phyloP scores from a whole-genome alignment of 331 rosid species.

The Acacia pycnantha region DNA sequence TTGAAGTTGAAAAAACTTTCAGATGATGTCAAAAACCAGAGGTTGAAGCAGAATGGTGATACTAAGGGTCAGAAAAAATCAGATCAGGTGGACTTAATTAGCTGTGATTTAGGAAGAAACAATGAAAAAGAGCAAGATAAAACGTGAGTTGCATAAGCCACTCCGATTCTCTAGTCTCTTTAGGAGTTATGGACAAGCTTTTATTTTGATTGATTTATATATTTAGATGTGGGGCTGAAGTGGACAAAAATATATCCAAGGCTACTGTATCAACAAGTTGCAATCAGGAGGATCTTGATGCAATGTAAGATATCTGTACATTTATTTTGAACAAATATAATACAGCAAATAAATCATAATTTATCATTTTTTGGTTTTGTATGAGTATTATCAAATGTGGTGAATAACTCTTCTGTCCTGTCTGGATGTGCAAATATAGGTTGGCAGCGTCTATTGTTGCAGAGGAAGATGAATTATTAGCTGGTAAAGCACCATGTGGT shows the following conservation, averaged over 20 bases:
- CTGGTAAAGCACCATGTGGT: conserved; percentile 30
- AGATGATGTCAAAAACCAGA: conserved; percentile 70
- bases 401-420: conserved; percentile 26
- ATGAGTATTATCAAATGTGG: conserved; percentile 21
- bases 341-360: neutral
- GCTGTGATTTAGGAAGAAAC: conserved; percentile 35
- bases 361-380: neutral
- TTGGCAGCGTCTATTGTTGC: conserved; percentile 72
- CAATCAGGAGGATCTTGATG: conserved; percentile 73
- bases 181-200: neutral
- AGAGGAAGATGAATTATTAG: conserved; percentile 54
- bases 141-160: conserved; percentile 33
- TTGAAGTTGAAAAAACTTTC: conserved; percentile 73
- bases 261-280: conserved; percentile 20
- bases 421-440: conserved; percentile 50
- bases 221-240: conserved; percentile 35
- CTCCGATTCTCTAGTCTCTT: neutral
- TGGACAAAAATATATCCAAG: conserved; percentile 9
- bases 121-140: conserved; percentile 34
- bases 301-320: conserved; percentile 54
- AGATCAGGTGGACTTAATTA: conserved; percentile 31
- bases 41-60: conserved; percentile 45
- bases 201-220: conserved; percentile 19
- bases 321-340: conserved; percentile 15
- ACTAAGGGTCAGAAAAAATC: conserved; percentile 36